Conservation (phyloP, 192 early-diverging fungal genomes). For the Rhizophagus sp. region DNA sequence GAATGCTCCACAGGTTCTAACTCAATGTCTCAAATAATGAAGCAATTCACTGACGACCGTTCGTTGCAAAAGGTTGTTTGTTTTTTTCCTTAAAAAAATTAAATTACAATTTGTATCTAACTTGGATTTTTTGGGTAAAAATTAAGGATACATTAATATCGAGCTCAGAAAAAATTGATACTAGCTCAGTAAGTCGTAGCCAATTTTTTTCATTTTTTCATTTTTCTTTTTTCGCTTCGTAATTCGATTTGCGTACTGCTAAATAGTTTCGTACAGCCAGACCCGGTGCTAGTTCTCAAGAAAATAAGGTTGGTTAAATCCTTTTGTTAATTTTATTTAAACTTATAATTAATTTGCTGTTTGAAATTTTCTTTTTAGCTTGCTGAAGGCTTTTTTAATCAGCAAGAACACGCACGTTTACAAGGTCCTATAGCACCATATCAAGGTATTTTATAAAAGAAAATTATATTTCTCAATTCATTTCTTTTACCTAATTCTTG, state of each 20-base stretch:
- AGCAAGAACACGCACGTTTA: neutral
- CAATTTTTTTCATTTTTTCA: neutral
- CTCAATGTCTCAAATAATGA: constrained; percentile 75
- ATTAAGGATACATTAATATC: constrained; percentile 13
- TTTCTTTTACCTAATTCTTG: neutral
- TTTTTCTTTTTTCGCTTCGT: neutral
- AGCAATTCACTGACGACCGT: constrained; percentile 77
- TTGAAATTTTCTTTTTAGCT: neutral
- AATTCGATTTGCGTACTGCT: neutral
- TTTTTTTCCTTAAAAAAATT: neutral
- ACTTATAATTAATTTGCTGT: neutral
- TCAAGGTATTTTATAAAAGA: neutral
- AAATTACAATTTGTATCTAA: neutral
- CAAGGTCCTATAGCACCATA: neutral
- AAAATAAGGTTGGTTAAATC: neutral
- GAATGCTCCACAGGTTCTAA: constrained; percentile 74
- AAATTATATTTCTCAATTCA: neutral
- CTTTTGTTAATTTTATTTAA: neutral
- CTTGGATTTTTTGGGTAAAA: neutral
- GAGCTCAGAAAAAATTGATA: neutral
- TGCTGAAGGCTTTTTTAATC: constrained; percentile 20
- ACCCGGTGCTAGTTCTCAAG: neutral
- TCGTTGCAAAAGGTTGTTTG: constrained; percentile 71
- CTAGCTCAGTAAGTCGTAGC: constrained; percentile 16
- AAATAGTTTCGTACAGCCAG: constrained; percentile 28